Evolutionary conservation across 2,329 filamentous ascomycete species (phyloP), one percentile per base, ranked within the genome.

Genomic region (Penicillium sp.): DNA sequence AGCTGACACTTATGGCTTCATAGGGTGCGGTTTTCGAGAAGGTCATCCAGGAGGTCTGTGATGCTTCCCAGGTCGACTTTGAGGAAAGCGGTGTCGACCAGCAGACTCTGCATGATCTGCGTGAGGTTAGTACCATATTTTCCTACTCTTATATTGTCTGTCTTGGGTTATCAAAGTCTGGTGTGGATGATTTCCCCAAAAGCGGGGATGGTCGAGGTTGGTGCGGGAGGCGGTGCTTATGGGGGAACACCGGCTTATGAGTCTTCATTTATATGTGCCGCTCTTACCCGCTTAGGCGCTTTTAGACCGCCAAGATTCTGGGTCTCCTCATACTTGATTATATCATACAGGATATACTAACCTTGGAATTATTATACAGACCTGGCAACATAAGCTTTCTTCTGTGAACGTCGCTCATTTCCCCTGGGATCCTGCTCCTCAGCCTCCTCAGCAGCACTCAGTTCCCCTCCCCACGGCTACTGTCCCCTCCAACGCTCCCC

Each of bases 21-120:
- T 61, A 87, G 80, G 94, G 94, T 70, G 78, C 80, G 65, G 88
- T 97, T 70, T 99, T 97, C 72, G 82, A 88, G 61, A 91, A 94
- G 78, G 92, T 99, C 73, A 91, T 97, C 76, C 88, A 93, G 68
- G 89, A 90, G 79, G 92, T 99, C 72, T 90, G 97, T 76, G 89
- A 93, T 68, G 87, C 88, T 65, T 97, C 93, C 70, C 85, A 90
- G 71, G 90, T 93, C 71, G 94, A 97, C 77, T 97, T 99, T 74
- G 94, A 99, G 76, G 94, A 99, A 78, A 91, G 89, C 67, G 94
- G 94, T 68, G 89, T 97, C 64, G 91, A 96, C 68, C 89, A 93
- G 74, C 81, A 85, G 67, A 93, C 93, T 50, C 80, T 99, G 69
- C 86, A 93, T 65, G 91, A 96, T 75, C 81, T 99, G 81, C 88